Percentiles rank a stretch among this genome's conserved stretches.
Evolutionary conservation across 2,329 filamentous ascomycete genomes (phyloP).

Genomic region (Cladophialophora immunda): DNA sequence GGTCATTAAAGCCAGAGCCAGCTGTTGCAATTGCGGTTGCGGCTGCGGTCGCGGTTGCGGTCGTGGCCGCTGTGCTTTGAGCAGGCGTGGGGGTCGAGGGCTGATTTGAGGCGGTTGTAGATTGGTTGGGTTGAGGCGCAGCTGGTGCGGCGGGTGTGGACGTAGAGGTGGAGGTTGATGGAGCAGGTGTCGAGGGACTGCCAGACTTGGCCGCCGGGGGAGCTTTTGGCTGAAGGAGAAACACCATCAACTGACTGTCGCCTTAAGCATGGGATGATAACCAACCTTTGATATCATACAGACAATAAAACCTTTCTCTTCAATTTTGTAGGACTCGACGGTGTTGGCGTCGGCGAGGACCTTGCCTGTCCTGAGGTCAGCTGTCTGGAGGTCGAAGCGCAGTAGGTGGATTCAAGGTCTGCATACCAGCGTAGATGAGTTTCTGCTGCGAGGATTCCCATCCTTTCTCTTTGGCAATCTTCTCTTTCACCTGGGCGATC

Average conservation of each 20-base stretch:
- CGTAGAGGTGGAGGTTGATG: slow-evolving; percentile 60
- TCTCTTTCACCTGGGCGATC: slow-evolving; percentile 91
- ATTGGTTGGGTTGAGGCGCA: slow-evolving; percentile 60
- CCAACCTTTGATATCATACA: slow-evolving; percentile 97
- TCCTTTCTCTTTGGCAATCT: slow-evolving; percentile 90
- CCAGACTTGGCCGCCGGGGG: slow-evolving; percentile 57
- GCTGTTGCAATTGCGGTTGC: slow-evolving; percentile 57
- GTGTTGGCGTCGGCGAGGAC: slow-evolving; percentile 98
- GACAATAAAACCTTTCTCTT: slow-evolving; percentile 99
- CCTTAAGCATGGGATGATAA: slow-evolving; percentile 9
- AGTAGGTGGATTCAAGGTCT: not conserved
- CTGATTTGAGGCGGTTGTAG: slow-evolving; percentile 66
- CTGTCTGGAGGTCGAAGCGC: not conserved
- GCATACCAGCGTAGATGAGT: slow-evolving; percentile 94
- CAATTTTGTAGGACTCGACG: slow-evolving; percentile 95
- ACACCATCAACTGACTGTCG: slow-evolving; percentile 17
- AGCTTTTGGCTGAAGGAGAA: slow-evolving; percentile 72
- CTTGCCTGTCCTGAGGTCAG: slow-evolving; percentile 72
- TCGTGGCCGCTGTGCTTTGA: slow-evolving; percentile 48
- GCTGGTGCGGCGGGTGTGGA: slow-evolving; percentile 58
- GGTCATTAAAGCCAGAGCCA: slow-evolving; percentile 67
- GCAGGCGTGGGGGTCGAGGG: slow-evolving; percentile 56
- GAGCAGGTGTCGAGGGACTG: slow-evolving; percentile 61
- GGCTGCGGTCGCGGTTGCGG: no score
- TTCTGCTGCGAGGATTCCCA: slow-evolving; percentile 92